These are phyloP conservation scores for Monsonia emarginata DNA, from an alignment of 441 rosid genomes.

Conservation along the genomic window DNA sequence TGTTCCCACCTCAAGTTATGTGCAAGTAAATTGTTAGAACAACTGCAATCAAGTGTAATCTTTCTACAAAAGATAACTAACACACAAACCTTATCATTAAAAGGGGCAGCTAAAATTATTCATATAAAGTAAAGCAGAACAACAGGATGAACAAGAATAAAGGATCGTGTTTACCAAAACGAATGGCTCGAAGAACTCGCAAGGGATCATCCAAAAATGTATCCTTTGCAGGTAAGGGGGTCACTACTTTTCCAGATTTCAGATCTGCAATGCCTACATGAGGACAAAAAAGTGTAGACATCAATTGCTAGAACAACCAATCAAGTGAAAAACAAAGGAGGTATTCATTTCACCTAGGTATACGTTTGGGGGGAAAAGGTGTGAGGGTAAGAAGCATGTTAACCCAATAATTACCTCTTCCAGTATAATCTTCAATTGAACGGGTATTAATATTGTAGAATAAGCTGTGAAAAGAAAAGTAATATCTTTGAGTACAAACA, in stretches of 20 bases:
- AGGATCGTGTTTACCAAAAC: conserved; percentile 53
- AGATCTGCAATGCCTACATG: conserved; percentile 69
- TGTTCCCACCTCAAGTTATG: neutral
- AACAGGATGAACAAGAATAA: conserved; percentile 1
- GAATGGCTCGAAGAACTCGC: conserved; percentile 83
- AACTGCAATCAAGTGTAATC: neutral
- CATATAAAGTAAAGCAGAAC: neutral
- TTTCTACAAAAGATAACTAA: neutral
- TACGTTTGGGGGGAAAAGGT: neutral
- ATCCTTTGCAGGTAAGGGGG: conserved; percentile 65
- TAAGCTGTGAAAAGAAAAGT: conserved; percentile 43
- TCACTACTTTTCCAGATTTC: conserved; percentile 66
- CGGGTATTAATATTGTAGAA: conserved; percentile 75
- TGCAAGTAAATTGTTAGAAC: neutral
- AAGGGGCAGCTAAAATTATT: neutral
- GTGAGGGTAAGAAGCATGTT: conserved; percentile 8
- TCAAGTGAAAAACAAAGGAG: neutral
- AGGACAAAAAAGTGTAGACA: conserved; percentile 1
- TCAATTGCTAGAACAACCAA: neutral
- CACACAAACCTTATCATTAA: neutral
- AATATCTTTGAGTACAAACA: conserved; percentile 11
- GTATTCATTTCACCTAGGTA: neutral
- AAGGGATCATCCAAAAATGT: conserved; percentile 94
- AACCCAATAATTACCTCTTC: conserved; percentile 47
- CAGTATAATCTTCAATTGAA: conserved; percentile 73